Evolutionary conservation across 169 alveolate genomes (phyloP).

Genomic region (Plasmodium vivax): DNA sequence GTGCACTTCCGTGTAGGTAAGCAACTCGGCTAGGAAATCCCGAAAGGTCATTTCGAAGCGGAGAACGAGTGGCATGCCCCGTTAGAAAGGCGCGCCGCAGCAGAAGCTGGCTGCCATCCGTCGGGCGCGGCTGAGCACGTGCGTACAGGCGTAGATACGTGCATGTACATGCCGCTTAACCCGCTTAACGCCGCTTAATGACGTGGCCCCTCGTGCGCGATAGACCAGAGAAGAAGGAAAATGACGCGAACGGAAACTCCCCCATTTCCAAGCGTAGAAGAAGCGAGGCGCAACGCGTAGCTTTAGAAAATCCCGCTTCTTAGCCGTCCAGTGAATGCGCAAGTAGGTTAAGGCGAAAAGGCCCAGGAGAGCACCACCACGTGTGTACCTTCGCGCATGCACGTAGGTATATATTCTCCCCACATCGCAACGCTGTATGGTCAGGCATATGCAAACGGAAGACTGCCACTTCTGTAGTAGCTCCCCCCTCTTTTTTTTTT

Average conservation of each 20-base stretch:
- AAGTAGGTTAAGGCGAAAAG: neutral
- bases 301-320: neutral
- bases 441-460: neutral
- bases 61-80: neutral
- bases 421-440: neutral
- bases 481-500: neutral
- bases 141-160: neutral
- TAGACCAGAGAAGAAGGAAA: neutral
- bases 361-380: too few species aligned
- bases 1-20: neutral
- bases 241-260: neutral
- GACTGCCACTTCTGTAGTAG: neutral
- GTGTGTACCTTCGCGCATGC: neutral
- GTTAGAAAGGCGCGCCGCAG: neutral
- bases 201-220: neutral
- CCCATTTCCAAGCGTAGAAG: neutral
- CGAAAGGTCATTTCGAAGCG: neutral
- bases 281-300: neutral
- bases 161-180: neutral
- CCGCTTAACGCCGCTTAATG: too few species aligned
- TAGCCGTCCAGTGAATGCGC: neutral
- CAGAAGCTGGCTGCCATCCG: neutral
- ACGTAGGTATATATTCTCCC: neutral
- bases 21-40: neutral
- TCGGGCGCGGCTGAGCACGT: neutral